Evolutionary conservation across 2,329 filamentous ascomycete species (phyloP).

Genomic region (Onygenales sp.): DNA sequence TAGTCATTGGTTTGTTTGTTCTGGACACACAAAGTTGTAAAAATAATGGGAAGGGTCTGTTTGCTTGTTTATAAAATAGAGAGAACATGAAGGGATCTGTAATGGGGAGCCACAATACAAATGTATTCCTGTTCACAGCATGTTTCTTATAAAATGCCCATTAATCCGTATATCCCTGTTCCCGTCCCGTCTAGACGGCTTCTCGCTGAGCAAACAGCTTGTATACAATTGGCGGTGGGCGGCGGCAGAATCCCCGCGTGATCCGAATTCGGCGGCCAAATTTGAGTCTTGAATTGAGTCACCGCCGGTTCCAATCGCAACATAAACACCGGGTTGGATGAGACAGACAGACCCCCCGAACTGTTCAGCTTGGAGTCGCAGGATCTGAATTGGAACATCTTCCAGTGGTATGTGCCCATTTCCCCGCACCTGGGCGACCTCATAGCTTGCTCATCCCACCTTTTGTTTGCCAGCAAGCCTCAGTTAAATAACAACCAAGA

Average conservation of each 20-base stretch:
- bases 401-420: background rate
- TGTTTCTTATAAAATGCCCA: too few species aligned
- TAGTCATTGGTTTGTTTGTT: background rate
- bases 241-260: background rate
- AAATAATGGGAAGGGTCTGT: background rate
- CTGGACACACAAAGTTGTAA: too few species aligned
- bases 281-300: conserved; percentile 1
- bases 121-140: too few species aligned
- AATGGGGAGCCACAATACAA: too few species aligned
- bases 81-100: too few species aligned
- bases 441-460: background rate
- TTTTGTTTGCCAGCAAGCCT: too few species aligned
- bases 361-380: background rate
- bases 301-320: background rate
- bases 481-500: background rate
- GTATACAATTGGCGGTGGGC: background rate
- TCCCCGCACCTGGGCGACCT: background rate
- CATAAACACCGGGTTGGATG: background rate
- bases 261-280: background rate
- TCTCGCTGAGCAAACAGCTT: too few species aligned
- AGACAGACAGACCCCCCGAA: background rate
- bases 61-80: too few species aligned
- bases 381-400: background rate
- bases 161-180: too few species aligned
- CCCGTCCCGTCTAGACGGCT: too few species aligned